Evolutionary conservation across 495 filamentous ascomycete genomes (phyloP).

Genomic region (Immersiella caudata): DNA sequence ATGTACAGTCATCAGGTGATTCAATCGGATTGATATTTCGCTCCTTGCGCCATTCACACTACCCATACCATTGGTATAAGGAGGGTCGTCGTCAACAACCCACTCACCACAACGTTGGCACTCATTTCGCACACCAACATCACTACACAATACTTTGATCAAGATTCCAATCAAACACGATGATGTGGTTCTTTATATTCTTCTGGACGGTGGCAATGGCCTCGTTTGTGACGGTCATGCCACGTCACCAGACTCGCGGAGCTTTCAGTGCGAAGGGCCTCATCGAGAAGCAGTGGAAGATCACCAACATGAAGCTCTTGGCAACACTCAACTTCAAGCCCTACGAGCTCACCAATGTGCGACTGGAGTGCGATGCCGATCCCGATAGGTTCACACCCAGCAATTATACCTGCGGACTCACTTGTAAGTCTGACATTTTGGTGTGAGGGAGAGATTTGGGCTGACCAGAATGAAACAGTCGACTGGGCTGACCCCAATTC

Average conservation of each 20-base stretch:
- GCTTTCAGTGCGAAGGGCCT: background rate
- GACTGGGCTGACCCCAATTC: slow-evolving; percentile 43
- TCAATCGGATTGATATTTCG: too few relatives aligned
- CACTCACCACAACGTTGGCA: too few relatives aligned
- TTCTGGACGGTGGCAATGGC: background rate
- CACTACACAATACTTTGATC: too few relatives aligned
- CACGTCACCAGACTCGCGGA: background rate
- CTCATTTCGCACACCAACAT: too few relatives aligned
- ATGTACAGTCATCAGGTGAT: too few relatives aligned
- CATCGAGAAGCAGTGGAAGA: background rate
- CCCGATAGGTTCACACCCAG: background rate
- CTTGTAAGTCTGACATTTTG: slow-evolving; percentile 26
- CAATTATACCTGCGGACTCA: slow-evolving; percentile 28
- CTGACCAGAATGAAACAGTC: slow-evolving; percentile 26
- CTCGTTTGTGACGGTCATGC: background rate
- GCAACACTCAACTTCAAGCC: slow-evolving; percentile 33
- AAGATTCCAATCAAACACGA: background rate
- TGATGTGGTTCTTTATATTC: background rate
- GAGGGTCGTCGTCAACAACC: too few relatives aligned
- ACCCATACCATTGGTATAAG: too few relatives aligned
- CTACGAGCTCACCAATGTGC: slow-evolving; percentile 31
- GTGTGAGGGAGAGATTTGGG: background rate
- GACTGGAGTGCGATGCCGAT: slow-evolving; percentile 29
- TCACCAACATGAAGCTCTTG: background rate
- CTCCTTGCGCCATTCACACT: too few relatives aligned